A percentile compares a stretch with the other conserved stretches of the same genome.
Evolutionary conservation across 2,329 filamentous ascomycete species (phyloP).

Genomic region (Sarocladium kiliense): DNA sequence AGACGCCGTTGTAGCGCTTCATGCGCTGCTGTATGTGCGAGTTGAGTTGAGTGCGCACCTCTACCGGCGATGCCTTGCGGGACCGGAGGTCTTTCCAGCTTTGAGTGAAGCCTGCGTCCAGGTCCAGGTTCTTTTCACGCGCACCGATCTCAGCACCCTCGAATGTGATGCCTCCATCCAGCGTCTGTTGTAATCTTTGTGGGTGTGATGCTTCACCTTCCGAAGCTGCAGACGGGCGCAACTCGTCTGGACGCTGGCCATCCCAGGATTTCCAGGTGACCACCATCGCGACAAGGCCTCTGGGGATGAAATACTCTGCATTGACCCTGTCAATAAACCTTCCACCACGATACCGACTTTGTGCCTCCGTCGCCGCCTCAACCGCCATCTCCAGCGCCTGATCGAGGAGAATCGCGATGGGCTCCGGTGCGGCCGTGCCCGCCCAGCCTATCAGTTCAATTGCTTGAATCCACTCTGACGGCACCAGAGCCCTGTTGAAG

Average conservation of each 20-base stretch:
- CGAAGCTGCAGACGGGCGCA: neutral
- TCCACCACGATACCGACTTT: constrained; percentile 39
- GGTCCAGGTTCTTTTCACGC: neutral
- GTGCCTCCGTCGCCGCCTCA: constrained; percentile 33
- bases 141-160: neutral
- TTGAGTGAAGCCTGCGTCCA: neutral
- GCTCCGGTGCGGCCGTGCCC: constrained; percentile 30
- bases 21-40: constrained; percentile 10
- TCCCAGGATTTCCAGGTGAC: constrained; percentile 40
- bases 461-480: constrained; percentile 29
- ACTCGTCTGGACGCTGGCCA: neutral
- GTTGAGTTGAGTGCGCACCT: neutral
- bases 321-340: constrained; percentile 52
- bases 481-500: constrained; percentile 35
- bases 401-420: constrained; percentile 35
- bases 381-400: constrained; percentile 37
- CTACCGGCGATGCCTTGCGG: neutral
- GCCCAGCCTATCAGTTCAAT: constrained; percentile 35
- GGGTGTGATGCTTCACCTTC: neutral
- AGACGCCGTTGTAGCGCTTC: neutral
- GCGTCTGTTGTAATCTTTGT: neutral
- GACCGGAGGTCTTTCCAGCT: neutral
- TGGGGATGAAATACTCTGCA: constrained; percentile 49
- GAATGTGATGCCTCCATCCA: neutral
- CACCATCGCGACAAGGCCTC: constrained; percentile 44